Evolutionary conservation across 2,329 filamentous ascomycete genomes (phyloP), one percentile per base, ranked within the genome.

Genomic region (Apiospora pterosperma): DNA sequence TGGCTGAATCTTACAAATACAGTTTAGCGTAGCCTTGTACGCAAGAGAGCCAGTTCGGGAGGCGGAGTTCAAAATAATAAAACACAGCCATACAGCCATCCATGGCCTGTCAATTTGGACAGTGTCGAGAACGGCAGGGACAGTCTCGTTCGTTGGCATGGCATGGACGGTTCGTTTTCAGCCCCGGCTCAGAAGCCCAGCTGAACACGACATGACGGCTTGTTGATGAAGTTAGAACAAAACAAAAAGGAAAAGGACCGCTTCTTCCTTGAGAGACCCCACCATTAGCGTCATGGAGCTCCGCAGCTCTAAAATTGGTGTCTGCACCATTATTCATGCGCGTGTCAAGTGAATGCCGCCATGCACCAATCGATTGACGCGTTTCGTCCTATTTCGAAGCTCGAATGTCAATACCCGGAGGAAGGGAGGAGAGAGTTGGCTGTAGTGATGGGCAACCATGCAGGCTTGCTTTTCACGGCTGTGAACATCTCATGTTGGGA

Each of bases 261-360:
- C 48, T 12, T 34, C 48, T 11, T 8, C n/a, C 48, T 44, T 55
- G 61, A 65, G 48, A 65, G 62, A 63, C 61, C 44, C 63, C 65
- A 63, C 63, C 62, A 42, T 39, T 59, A 65, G 68, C 65, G 39
- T 62, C 23, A 59, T 42, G 42, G 38, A 62, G 28, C 59, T 60
- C 64, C 65, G 62, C 66, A 69, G 67, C 65, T 67, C 64, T 70
- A 69, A 71, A 68, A 71, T 71, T 71, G 67, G 67, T 14, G 63
- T 68, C 38, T 65, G 44, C 28, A 58, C 48, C 39, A 55, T 52
- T 21, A 64, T 70, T 69, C 62, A 71, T 71, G 69, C 69, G 66
- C 68, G 67, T 66, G 65, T 65, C 64, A 48, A 25, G 34, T 16
- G 28, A 34, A 55, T 34, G 48, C 48, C 28, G 19, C 16, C 62